phyloP scores from a whole-genome alignment of 805 yeast genomes.

The Lachancea quebecensis region DNA sequence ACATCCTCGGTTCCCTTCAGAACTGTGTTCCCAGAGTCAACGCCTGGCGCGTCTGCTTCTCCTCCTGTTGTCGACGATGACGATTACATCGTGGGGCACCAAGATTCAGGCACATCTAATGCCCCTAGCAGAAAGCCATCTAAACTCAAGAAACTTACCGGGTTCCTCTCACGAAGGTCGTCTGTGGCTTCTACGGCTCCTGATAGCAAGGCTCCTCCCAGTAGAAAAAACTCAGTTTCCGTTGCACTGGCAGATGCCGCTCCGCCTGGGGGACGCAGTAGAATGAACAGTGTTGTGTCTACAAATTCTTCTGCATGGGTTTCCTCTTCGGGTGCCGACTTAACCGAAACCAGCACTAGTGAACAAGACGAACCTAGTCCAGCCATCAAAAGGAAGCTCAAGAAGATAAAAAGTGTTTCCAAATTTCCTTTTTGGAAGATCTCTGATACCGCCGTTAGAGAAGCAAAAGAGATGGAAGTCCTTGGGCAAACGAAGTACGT shows the following conservation, averaged over 20 bases:
- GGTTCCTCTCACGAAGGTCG: constrained; percentile 18
- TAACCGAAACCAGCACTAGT: constrained; percentile 17
- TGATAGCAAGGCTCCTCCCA: not conserved
- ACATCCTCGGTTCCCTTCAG: constrained; percentile 8
- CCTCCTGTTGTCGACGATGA: constrained; percentile 12
- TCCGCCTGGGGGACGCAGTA: constrained; percentile 1
- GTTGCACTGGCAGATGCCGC: not conserved
- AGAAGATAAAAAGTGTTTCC: constrained; percentile 47
- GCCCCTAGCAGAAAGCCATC: constrained; percentile 16
- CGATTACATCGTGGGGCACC: constrained; percentile 13
- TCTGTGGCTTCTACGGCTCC: constrained; percentile 9
- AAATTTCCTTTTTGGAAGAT: constrained; percentile 77
- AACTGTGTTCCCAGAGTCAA: constrained; percentile 9
- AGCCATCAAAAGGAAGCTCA: constrained; percentile 34
- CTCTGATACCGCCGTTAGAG: constrained; percentile 68
- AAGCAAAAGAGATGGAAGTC: constrained; percentile 51
- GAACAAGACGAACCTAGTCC: constrained; percentile 12
- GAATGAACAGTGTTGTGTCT: constrained; percentile 16
- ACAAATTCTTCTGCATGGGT: constrained; percentile 6
- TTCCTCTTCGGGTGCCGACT: constrained; percentile 9
- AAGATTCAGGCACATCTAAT: constrained; percentile 7
- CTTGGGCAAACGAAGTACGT: constrained; percentile 67
- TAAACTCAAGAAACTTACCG: constrained; percentile 14
- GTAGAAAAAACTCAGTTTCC: not conserved
- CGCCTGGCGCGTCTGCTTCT: not conserved